phyloP scores from a whole-genome alignment of 1,284 basidiomycete species.

The Microbotryum scabiosae region DNA sequence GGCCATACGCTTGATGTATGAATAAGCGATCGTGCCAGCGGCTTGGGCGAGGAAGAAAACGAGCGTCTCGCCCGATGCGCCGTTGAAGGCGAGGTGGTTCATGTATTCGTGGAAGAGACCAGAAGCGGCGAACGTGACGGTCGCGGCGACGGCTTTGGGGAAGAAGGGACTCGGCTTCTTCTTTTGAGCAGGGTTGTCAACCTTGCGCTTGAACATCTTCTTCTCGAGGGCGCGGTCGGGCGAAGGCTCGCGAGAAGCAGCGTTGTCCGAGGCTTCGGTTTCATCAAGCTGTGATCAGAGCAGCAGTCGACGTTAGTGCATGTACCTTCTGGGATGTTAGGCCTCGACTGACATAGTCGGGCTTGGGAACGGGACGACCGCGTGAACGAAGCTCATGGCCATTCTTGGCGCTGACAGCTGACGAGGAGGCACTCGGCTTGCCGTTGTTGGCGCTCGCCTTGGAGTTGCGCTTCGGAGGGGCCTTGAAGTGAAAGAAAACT shows the following conservation, averaged over 20 bases:
- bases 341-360: neutral
- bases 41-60: neutral
- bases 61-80: constrained; percentile 1
- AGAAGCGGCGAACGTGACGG: neutral
- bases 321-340: neutral
- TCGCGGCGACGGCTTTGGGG: neutral
- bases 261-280: neutral
- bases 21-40: neutral
- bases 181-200: neutral
- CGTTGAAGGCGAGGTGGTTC: constrained; percentile 5
- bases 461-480: neutral
- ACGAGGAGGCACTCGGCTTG: constrained; percentile 1
- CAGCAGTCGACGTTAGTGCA: neutral
- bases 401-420: neutral
- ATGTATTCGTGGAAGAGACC: constrained; percentile 10
- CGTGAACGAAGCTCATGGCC: neutral
- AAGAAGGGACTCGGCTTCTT: constrained; percentile 2
- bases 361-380: neutral
- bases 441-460: neutral
- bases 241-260: neutral
- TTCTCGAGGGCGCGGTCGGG: neutral
- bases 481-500: constrained; percentile 10
- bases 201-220: neutral
- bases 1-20: neutral
- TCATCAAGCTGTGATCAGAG: neutral